Evolutionary conservation across 140 eudicot species (phyloP).

Genomic region (Cichorium intybus): DNA sequence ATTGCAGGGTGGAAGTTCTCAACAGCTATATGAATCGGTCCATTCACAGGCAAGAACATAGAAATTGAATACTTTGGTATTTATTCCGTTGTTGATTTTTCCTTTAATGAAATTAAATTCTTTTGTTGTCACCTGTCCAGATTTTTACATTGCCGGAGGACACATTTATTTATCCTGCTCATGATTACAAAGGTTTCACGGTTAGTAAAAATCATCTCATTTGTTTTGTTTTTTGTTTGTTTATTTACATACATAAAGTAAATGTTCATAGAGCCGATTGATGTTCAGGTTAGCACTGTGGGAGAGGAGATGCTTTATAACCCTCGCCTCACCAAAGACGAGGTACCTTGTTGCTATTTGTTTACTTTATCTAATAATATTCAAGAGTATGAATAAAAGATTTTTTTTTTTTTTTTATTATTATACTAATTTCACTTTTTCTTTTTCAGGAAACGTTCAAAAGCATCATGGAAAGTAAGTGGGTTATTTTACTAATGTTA

Average conservation of each 20-base stretch:
- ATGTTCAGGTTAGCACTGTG: slow-evolving; percentile 81
- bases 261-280: slow-evolving; percentile 27
- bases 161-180: slow-evolving; percentile 90
- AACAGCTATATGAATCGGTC: slow-evolving; percentile 78
- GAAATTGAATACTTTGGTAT: background rate
- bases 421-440: slow-evolving; percentile 5
- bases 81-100: background rate
- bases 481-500: background rate
- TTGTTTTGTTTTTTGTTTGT: background rate
- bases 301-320: slow-evolving; percentile 89
- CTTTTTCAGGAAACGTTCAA: slow-evolving; percentile 78
- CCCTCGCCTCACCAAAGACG: slow-evolving; percentile 85
- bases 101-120: background rate
- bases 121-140: slow-evolving; percentile 37
- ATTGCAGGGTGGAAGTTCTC: slow-evolving; percentile 93
- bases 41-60: slow-evolving; percentile 79
- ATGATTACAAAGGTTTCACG: slow-evolving; percentile 94
- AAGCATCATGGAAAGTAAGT: slow-evolving; percentile 92
- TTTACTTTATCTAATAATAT: background rate
- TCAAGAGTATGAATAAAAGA: background rate
- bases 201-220: slow-evolving; percentile 39
- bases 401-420: background rate
- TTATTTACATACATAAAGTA: background rate
- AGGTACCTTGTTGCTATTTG: slow-evolving; percentile 43
- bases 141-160: slow-evolving; percentile 87